A percentile compares a stretch with the other conserved stretches of the same genome.
Evolutionary conservation across 495 filamentous ascomycete species (phyloP).

Genomic region (Lepraria neglecta): DNA sequence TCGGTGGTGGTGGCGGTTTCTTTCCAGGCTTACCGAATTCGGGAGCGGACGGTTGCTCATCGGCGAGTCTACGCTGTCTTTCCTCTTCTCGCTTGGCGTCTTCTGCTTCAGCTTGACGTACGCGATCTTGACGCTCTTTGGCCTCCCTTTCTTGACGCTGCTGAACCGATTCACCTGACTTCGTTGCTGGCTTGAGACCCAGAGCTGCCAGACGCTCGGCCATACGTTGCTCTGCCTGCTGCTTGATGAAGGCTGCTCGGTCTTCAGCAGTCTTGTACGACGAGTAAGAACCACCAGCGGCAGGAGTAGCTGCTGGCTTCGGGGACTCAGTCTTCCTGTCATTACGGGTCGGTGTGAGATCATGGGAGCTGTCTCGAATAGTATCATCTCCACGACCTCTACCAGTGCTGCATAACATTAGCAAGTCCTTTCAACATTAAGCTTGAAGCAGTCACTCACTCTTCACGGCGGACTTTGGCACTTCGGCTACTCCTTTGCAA

Average conservation of each 20-base stretch:
- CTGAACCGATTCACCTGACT: conserved; percentile 65
- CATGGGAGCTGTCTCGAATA: conserved; percentile 30
- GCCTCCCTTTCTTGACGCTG: conserved; percentile 85
- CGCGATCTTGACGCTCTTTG: conserved; percentile 76
- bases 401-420: conserved; percentile 20
- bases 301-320: conserved; percentile 36
- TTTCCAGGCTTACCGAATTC: conserved; percentile 48
- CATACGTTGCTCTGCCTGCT: conserved; percentile 95
- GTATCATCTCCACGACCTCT: conserved; percentile 25
- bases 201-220: conserved; percentile 94
- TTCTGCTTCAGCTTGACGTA: conserved; percentile 88
- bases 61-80: conserved; percentile 74
- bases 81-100: conserved; percentile 86
- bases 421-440: background rate
- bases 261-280: conserved; percentile 88
- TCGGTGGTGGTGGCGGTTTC: conserved; percentile 79
- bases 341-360: conserved; percentile 28
- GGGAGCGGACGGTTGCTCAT: conserved; percentile 67
- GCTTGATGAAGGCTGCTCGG: conserved; percentile 89
- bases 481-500: conserved; percentile 77
- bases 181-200: conserved; percentile 71
- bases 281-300: conserved; percentile 51
- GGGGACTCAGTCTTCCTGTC: conserved; percentile 34
- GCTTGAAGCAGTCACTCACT: conserved; percentile 38
- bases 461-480: conserved; percentile 67